Evolutionary conservation across 805 yeast genomes (phyloP).

Genomic region (Saccharomycopsis fermentans): DNA sequence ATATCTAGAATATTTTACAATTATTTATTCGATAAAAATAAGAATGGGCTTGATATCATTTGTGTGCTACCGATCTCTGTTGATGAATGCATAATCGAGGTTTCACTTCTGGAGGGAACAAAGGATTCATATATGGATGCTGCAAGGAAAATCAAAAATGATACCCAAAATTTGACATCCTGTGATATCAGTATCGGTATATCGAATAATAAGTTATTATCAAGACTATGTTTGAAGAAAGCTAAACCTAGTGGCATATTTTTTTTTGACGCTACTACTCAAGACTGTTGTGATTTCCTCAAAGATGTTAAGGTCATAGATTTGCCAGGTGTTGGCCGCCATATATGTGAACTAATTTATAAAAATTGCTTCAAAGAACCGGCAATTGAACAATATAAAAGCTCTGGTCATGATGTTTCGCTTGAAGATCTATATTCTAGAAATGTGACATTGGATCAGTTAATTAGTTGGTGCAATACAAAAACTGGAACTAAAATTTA

Average conservation of each 20-base stretch:
- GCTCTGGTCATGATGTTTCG: constrained; percentile 16
- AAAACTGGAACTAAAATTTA: constrained; percentile 60
- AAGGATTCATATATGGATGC: constrained; percentile 11
- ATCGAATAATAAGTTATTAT: constrained; percentile 63
- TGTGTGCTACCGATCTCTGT: constrained; percentile 77
- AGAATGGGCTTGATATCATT: constrained; percentile 21
- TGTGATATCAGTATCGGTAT: constrained; percentile 77
- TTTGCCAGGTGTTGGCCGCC: constrained; percentile 34
- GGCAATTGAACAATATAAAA: too few species aligned
- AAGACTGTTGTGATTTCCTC: constrained; percentile 27
- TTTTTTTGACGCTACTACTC: constrained; percentile 26
- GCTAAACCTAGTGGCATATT: constrained; percentile 76
- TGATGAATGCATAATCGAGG: constrained; percentile 82
- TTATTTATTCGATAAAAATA: constrained; percentile 33
- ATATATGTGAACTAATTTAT: constrained; percentile 8
- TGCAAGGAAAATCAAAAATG: constrained; percentile 29
- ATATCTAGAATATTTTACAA: constrained; percentile 59
- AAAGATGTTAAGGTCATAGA: constrained; percentile 29
- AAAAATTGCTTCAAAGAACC: neutral
- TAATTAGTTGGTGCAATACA: constrained; percentile 48
- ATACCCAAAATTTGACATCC: constrained; percentile 34
- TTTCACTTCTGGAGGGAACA: constrained; percentile 25
- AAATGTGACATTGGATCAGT: constrained; percentile 24
- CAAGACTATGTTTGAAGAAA: constrained; percentile 57
- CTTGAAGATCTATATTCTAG: constrained; percentile 46